A percentile compares a stretch with the other conserved stretches of the same genome.
Conservation (phyloP, 2,329 filamentous ascomycete species). For the Epichloe brachyelytri region DNA sequence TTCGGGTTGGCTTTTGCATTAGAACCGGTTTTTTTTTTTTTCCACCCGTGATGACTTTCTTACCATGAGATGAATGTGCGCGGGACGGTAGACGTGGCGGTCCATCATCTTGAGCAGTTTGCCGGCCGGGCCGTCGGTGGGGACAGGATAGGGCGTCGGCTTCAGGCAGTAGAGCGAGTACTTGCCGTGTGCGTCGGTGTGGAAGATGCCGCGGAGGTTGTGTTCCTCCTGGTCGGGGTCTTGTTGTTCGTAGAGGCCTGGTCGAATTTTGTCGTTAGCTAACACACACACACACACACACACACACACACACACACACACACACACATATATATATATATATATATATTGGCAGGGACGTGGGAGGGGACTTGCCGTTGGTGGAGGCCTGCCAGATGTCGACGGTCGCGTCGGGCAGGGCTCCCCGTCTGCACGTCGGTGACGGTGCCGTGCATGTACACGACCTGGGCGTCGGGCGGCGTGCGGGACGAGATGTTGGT, state of each 20-base stretch:
- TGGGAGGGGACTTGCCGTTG: slow-evolving; percentile 34
- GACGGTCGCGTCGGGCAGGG: slow-evolving; percentile 54
- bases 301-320: no score
- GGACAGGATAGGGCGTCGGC: slow-evolving; percentile 42
- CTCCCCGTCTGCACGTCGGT: slow-evolving; percentile 42
- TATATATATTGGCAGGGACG: no score
- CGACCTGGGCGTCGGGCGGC: slow-evolving; percentile 36
- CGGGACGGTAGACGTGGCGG: slow-evolving; percentile 42
- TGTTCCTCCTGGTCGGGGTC: slow-evolving; percentile 56
- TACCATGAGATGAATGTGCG: slow-evolving; percentile 48
- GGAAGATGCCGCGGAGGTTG: slow-evolving; percentile 63
- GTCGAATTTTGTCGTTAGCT: not conserved
- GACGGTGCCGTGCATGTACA: slow-evolving; percentile 51
- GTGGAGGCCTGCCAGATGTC: slow-evolving; percentile 74
- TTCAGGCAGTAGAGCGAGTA: slow-evolving; percentile 51
- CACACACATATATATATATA: no score
- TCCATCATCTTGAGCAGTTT: slow-evolving; percentile 40
- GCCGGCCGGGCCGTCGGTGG: slow-evolving; percentile 39
- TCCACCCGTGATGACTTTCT: not conserved
- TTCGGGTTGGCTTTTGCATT: not conserved
- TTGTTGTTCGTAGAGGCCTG: slow-evolving; percentile 55
- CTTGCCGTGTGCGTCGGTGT: slow-evolving; percentile 49
- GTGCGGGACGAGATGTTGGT: slow-evolving; percentile 47
- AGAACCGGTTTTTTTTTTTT: not conserved
- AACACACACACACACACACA: no score